Percentiles rank a stretch among this genome's conserved stretches.
These are phyloP conservation scores for Wickerhamiella occidentalis DNA, from an alignment of 805 yeast genomes.

Conservation along the genomic window DNA sequence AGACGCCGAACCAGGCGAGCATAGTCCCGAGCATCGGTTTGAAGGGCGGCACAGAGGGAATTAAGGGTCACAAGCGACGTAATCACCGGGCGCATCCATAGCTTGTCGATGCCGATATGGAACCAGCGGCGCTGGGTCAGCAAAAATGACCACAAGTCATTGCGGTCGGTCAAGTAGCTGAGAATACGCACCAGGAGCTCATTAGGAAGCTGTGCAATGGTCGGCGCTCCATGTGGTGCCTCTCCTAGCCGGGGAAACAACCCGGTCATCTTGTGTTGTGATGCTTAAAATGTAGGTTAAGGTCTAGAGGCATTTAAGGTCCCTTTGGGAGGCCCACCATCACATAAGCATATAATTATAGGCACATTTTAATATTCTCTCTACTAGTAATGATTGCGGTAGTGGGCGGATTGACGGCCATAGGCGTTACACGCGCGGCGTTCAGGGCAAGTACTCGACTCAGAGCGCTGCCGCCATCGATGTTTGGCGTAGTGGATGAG, in stretches of 20 bases:
- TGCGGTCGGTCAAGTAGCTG: slow-evolving; percentile 14
- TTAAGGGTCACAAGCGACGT: slow-evolving; percentile 38
- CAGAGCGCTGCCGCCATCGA: slow-evolving; percentile 23
- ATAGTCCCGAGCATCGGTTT: slow-evolving; percentile 36
- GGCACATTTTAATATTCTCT: background rate
- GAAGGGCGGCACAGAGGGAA: slow-evolving; percentile 41
- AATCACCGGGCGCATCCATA: slow-evolving; percentile 82
- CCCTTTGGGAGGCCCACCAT: background rate
- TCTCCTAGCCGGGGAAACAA: background rate
- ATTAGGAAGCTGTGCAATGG: slow-evolving; percentile 32
- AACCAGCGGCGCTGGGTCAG: slow-evolving; percentile 77
- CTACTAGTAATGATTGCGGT: slow-evolving; percentile 21
- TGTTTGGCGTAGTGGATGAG: slow-evolving; percentile 20
- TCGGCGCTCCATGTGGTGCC: background rate
- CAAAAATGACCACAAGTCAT: slow-evolving; percentile 29
- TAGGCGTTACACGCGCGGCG: slow-evolving; percentile 28
- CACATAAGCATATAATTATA: no score
- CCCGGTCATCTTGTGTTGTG: slow-evolving; percentile 1
- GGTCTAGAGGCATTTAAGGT: background rate
- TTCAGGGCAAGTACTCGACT: slow-evolving; percentile 25
- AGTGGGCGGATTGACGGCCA: slow-evolving; percentile 21
- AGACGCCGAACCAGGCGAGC: slow-evolving; percentile 56
- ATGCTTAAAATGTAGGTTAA: background rate
- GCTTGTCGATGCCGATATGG: slow-evolving; percentile 56
- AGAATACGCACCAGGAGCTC: slow-evolving; percentile 29